Percentiles rank a stretch among this genome's conserved stretches.
Evolutionary conservation across 1,284 basidiomycete species (phyloP).

Genomic region (Pyrrhoderma noxium): DNA sequence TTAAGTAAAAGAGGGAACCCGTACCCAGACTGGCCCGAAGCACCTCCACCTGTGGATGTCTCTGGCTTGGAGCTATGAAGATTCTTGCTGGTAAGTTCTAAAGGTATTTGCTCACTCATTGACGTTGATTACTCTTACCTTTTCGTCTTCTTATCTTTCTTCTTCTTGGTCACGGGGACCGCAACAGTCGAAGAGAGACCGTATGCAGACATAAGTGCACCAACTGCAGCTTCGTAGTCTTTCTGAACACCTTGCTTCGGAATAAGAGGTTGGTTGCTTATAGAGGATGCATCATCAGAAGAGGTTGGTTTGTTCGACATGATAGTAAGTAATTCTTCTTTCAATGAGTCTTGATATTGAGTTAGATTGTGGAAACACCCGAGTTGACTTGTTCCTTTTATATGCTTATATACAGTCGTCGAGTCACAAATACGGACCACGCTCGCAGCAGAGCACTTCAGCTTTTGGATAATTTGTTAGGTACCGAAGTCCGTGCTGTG

Average conservation of each 20-base stretch:
- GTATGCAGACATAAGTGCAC: slow-evolving; percentile 16
- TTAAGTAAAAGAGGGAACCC: too few relatives aligned
- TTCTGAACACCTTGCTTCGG: slow-evolving; percentile 14
- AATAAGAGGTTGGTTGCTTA: slow-evolving; percentile 16
- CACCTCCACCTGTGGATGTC: too few relatives aligned
- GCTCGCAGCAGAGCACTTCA: too few relatives aligned
- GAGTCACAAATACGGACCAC: too few relatives aligned
- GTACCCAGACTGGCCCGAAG: too few relatives aligned
- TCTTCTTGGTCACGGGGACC: neutral
- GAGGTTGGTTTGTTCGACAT: slow-evolving; percentile 6
- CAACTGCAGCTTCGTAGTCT: slow-evolving; percentile 19
- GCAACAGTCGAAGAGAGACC: slow-evolving; percentile 9
- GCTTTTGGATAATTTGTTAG: too few relatives aligned
- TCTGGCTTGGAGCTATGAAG: too few relatives aligned
- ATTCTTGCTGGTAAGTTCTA: too few relatives aligned
- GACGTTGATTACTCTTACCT: neutral
- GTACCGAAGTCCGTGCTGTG: too few relatives aligned
- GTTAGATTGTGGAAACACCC: neutral
- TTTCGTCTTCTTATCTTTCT: slow-evolving; percentile 14
- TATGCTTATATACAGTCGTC: too few relatives aligned
- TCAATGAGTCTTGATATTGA: neutral
- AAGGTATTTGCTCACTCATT: too few relatives aligned
- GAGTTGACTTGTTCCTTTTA: neutral
- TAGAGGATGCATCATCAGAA: slow-evolving; percentile 13
- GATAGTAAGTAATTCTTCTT: neutral